Base-by-base conservation (phyloP, 441 rosid species). In the Pelargonium fulgidum region DNA sequence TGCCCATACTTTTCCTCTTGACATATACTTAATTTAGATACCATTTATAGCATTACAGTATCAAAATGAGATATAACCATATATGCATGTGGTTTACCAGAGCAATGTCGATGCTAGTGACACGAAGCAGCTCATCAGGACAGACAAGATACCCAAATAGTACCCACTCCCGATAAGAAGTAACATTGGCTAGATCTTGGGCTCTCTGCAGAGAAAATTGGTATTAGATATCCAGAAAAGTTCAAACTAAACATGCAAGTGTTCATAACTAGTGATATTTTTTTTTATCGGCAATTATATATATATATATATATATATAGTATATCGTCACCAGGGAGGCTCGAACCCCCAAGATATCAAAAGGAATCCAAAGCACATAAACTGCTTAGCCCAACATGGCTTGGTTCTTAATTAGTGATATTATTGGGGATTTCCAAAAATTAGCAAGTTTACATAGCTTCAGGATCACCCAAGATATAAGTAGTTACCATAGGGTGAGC, bases 71-170 rank as follows among this genome's bases (percentile, higher is more conserved):
- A 52, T 54, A 62, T 39, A 62, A 59, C 64, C 17, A 62, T 54
- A 61, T 39, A 24, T 2, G 3, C 3, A 24, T 44, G 54, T 45
- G 20, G 62, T 20, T 17, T 89, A 96, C 99, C 91, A 91, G 72
- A 70, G 98, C 96, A 72, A 96, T 89, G 82, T 96, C 99, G 68
- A 96, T 91, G 87, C 99, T 93, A 65, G 98, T 96, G 78, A 89
- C 99, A 64, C 96, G 99, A 77, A 96, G 98, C 78, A 96, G 89
- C 83, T 96, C 98, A 75, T 96, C 96, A 47, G 99, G 99, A 75
- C 99, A 96, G 78, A 96, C 98, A 72, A 92, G 98, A 85, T 96
- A 93, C 59, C 99, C 96, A 81, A 92, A 87, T 71, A 96, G 84
- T 76, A 96, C 97, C 99, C 99, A 96, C 73, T 96, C 97, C 77